Conservation (phyloP, 1,284 basidiomycete genomes). For the Tilletia horrida region DNA sequence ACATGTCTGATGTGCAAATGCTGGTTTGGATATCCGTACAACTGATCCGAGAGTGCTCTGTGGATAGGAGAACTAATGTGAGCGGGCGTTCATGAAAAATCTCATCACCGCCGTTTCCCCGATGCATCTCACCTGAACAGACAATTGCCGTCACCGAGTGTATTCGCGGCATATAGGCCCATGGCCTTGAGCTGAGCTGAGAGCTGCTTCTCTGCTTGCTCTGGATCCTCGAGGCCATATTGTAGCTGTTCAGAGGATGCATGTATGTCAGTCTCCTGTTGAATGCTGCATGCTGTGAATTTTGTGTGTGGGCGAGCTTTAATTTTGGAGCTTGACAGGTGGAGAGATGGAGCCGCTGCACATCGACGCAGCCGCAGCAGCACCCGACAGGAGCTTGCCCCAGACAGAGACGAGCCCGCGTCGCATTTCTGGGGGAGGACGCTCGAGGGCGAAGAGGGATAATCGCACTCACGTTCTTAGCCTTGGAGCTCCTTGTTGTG, state of each 20-base stretch:
- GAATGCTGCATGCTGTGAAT: not conserved
- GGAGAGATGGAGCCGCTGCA: too few species aligned
- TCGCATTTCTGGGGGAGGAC: too few species aligned
- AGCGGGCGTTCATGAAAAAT: too few species aligned
- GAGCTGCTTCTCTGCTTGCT: slow-evolving; percentile 44
- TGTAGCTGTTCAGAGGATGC: slow-evolving; percentile 21
- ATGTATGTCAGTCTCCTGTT: not conserved
- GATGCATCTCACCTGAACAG: slow-evolving; percentile 41
- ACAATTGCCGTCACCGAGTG: slow-evolving; percentile 53
- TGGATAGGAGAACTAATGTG: not conserved
- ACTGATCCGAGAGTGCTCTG: slow-evolving; percentile 60
- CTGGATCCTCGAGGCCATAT: slow-evolving; percentile 45
- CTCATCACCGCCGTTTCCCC: too few species aligned
- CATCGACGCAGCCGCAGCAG: slow-evolving; percentile 3
- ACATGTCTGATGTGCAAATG: slow-evolving; percentile 57
- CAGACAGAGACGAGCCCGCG: not conserved
- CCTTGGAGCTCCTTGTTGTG: slow-evolving; percentile 16
- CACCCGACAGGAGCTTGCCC: not conserved
- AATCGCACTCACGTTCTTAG: slow-evolving; percentile 6
- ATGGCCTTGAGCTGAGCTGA: slow-evolving; percentile 45
- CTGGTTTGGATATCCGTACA: slow-evolving; percentile 70
- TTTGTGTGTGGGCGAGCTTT: not conserved
- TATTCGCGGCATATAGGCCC: slow-evolving; percentile 52
- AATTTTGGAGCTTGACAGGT: slow-evolving; percentile 1
- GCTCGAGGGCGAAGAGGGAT: too few species aligned